Percentiles rank a stretch among this genome's conserved stretches.
These are phyloP conservation scores for Raphanus sativus DNA, from an alignment of 345 rosid species.

Conservation along the genomic window DNA sequence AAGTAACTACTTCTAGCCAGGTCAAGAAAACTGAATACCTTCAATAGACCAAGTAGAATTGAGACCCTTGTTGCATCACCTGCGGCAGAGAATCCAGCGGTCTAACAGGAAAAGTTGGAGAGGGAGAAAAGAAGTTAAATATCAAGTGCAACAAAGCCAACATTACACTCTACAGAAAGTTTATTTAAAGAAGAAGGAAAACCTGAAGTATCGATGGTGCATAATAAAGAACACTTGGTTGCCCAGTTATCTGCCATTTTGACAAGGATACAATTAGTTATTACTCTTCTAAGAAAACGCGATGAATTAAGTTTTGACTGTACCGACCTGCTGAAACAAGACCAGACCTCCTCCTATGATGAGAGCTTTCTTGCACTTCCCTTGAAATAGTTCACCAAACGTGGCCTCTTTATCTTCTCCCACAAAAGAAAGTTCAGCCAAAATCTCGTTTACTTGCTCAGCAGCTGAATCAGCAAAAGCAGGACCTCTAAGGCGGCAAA, in stretches of 20 bases:
- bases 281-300: neutral
- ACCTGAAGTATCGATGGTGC: slow-evolving; percentile 94
- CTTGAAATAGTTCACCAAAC: slow-evolving; percentile 64
- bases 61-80: slow-evolving; percentile 97
- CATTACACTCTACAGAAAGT: neutral
- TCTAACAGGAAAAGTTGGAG: slow-evolving; percentile 46
- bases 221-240: slow-evolving; percentile 97
- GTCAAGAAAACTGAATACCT: slow-evolving; percentile 48
- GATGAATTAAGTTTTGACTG: neutral
- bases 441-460: slow-evolving; percentile 70
- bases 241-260: slow-evolving; percentile 84
- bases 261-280: slow-evolving; percentile 6
- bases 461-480: slow-evolving; percentile 63
- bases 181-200: neutral
- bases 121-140: slow-evolving; percentile 12
- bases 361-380: slow-evolving; percentile 92
- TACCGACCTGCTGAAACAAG: slow-evolving; percentile 90
- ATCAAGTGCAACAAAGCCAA: slow-evolving; percentile 10
- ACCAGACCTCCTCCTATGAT: slow-evolving; percentile 83
- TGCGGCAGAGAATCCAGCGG: slow-evolving; percentile 95
- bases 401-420: slow-evolving; percentile 71
- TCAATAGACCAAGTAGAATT: slow-evolving; percentile 76
- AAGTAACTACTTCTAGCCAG: neutral
- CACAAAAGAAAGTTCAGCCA: slow-evolving; percentile 64
- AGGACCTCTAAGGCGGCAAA: slow-evolving; percentile 74